These are phyloP conservation scores for Phylloporus sp. DNA, from an alignment of 768 basidiomycete genomes.

Conservation along the genomic window DNA sequence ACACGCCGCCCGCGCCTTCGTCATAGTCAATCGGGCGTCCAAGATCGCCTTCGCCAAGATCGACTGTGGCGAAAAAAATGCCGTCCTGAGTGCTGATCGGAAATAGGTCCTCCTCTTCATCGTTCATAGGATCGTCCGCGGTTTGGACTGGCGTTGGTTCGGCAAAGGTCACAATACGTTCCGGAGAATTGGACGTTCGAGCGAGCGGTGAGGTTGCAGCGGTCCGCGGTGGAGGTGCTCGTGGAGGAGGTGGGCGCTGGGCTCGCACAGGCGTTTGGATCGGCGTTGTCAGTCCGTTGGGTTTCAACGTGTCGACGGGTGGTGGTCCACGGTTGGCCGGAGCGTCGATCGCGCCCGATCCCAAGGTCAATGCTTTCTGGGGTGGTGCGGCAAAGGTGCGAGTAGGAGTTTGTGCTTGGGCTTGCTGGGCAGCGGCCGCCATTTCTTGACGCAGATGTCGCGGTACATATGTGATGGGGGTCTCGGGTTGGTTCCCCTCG, in stretches of 20 bases:
- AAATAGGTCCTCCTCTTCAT: constrained; percentile 34
- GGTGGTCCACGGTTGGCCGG: not conserved
- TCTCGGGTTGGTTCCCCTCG: constrained; percentile 5
- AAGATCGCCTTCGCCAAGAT: constrained; percentile 43
- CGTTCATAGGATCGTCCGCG: not conserved
- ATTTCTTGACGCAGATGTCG: constrained; percentile 35
- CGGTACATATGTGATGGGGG: constrained; percentile 34
- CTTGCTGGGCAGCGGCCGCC: constrained; percentile 5
- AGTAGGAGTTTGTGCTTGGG: constrained; percentile 1
- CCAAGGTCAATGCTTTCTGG: not conserved
- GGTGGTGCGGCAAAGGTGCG: not conserved
- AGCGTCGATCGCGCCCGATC: not conserved
- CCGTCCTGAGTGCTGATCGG: constrained; percentile 63
- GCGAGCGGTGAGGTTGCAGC: constrained; percentile 13
- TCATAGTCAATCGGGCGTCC: constrained; percentile 38
- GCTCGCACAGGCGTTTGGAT: constrained; percentile 32
- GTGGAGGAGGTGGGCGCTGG: constrained; percentile 24
- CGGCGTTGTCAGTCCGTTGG: constrained; percentile 30
- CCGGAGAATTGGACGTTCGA: constrained; percentile 6
- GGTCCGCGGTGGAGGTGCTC: constrained; percentile 2
- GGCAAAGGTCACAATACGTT: constrained; percentile 10
- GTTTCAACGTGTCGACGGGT: not conserved
- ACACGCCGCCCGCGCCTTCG: constrained; percentile 27
- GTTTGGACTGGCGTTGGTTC: not conserved
- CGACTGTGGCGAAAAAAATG: constrained; percentile 54